Evolutionary conservation across 2,329 filamentous ascomycete species (phyloP).

Genomic region (Graphium sp.): DNA sequence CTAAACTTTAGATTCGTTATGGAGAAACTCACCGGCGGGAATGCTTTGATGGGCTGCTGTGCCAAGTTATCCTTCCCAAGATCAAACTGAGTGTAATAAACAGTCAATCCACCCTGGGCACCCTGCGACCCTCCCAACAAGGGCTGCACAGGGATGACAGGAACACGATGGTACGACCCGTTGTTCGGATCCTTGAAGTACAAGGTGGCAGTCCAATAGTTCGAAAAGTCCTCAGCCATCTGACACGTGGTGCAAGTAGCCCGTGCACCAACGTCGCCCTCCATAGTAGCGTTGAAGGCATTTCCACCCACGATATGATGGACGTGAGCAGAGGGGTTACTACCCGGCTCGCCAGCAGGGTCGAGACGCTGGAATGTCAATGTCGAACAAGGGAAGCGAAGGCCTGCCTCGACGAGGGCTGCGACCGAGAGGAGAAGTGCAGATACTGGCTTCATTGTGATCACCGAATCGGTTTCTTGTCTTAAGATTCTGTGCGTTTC

Average conservation of each 20-base stretch:
- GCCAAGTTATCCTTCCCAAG: slow-evolving; percentile 14
- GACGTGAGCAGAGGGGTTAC: slow-evolving; percentile 28
- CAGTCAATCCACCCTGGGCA: slow-evolving; percentile 21
- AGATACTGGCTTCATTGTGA: too few relatives aligned
- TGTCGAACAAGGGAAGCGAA: slow-evolving; percentile 25
- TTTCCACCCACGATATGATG: slow-evolving; percentile 33
- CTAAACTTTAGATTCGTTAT: slow-evolving; percentile 9
- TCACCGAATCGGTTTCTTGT: too few relatives aligned
- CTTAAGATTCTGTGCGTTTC: too few relatives aligned
- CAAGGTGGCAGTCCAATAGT: slow-evolving; percentile 17
- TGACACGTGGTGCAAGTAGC: slow-evolving; percentile 25
- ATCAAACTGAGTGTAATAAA: slow-evolving; percentile 26
- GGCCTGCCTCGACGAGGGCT: slow-evolving; percentile 3
- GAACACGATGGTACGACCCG: slow-evolving; percentile 20
- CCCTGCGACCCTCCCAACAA: slow-evolving; percentile 25
- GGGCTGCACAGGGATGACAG: slow-evolving; percentile 40
- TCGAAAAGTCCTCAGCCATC: slow-evolving; percentile 9
- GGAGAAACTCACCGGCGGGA: slow-evolving; percentile 21
- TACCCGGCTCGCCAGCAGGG: slow-evolving; percentile 14
- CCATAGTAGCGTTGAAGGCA: slow-evolving; percentile 27
- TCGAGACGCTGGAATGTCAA: slow-evolving; percentile 22
- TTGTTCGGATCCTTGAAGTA: slow-evolving; percentile 18
- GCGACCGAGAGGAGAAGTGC: too few relatives aligned
- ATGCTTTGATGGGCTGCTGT: slow-evolving; percentile 12
- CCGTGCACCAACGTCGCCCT: slow-evolving; percentile 17